phyloP scores from a whole-genome alignment of 108 stramenopile genomes.

The Cyclotella sp. region DNA sequence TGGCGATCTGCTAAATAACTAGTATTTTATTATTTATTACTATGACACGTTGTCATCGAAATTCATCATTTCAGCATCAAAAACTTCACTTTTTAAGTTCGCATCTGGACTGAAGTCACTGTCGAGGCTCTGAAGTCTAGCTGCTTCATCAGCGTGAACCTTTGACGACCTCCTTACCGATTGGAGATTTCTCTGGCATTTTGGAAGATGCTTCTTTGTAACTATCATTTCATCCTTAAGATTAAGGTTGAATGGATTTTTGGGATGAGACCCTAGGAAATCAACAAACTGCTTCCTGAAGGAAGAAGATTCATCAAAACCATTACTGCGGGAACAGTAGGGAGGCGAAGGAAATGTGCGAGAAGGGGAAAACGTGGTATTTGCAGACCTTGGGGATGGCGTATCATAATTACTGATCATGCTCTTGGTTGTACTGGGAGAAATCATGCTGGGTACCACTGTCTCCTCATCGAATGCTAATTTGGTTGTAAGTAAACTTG shows the following conservation, averaged over 20 bases:
- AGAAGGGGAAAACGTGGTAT: neutral
- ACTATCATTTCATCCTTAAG: conserved; percentile 3
- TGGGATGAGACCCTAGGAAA: neutral
- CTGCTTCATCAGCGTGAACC: neutral
- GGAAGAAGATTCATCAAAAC: neutral
- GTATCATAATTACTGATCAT: conserved; percentile 1
- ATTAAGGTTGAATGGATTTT: conserved; percentile 1
- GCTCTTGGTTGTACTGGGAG: neutral
- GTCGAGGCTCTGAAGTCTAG: neutral
- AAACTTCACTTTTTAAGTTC: neutral
- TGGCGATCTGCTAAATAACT: too few relatives aligned
- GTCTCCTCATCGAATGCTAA: neutral
- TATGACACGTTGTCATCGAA: too few relatives aligned
- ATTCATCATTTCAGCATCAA: neutral
- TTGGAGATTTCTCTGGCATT: neutral
- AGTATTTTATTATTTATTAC: too few relatives aligned
- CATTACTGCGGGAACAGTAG: neutral
- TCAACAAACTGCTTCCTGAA: conserved; percentile 4
- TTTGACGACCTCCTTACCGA: neutral
- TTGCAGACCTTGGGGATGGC: neutral
- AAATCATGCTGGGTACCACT: neutral
- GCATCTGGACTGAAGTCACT: neutral
- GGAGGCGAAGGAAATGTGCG: neutral
- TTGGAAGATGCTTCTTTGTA: neutral
- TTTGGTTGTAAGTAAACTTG: neutral